Evolutionary conservation across 2,329 filamentous ascomycete genomes (phyloP).

Genomic region (Xylariales sp.): DNA sequence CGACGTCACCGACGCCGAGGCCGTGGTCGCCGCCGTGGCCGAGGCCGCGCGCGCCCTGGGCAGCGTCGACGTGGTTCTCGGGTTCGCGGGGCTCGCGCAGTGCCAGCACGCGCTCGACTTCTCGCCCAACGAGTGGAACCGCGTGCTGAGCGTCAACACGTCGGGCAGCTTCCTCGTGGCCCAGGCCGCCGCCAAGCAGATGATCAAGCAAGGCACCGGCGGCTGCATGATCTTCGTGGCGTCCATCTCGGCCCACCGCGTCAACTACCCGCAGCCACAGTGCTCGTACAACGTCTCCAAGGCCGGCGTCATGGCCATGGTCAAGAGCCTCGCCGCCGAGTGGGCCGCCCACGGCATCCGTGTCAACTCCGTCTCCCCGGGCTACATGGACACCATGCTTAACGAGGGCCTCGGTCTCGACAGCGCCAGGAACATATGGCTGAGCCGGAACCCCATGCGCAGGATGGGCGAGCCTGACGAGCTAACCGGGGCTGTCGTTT

Average conservation of each 20-base stretch:
- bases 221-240: conserved; percentile 65
- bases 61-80: conserved; percentile 51
- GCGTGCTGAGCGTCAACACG: conserved; percentile 66
- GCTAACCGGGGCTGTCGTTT: conserved; percentile 56
- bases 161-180: conserved; percentile 68
- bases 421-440: conserved; percentile 51
- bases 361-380: conserved; percentile 66
- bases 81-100: conserved; percentile 65
- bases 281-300: conserved; percentile 70
- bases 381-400: conserved; percentile 74
- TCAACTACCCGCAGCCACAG: conserved; percentile 72
- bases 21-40: conserved; percentile 29
- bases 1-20: conserved; percentile 53
- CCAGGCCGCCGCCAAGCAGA: conserved; percentile 54
- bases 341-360: conserved; percentile 69
- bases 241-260: conserved; percentile 62
- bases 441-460: conserved; percentile 47
- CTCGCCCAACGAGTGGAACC: conserved; percentile 53
- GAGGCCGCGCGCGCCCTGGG: conserved; percentile 39
- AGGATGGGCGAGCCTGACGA: conserved; percentile 62
- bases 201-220: conserved; percentile 43
- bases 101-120: conserved; percentile 59
- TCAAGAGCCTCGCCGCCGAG: conserved; percentile 64
- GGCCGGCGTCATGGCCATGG: conserved; percentile 59
- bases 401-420: conserved; percentile 61